Base-by-base conservation (phyloP, 2,329 filamentous ascomycete species). In the Dryadomyces quercus-mongolicae region DNA sequence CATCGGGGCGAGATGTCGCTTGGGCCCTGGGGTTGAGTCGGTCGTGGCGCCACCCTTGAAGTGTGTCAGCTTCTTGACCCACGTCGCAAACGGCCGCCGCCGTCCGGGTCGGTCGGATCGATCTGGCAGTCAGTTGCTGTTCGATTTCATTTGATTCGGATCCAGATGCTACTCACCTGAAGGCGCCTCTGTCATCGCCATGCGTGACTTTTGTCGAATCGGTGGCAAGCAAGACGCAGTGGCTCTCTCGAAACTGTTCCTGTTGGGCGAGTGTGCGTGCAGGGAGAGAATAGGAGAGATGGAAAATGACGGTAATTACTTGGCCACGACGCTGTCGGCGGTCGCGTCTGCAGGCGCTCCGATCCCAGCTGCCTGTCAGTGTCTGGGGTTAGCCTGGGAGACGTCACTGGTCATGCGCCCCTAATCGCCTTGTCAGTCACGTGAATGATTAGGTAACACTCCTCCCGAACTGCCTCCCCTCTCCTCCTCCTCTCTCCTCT, bases 21-120 rank as follows among this genome's bases (percentile, higher is more conserved):
- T 77, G 48, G 67, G 63, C 56, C 63, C 68, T 59, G 49, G 74
- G 74, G 57, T 69, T 61, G 64, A 75, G 57, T 81, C 76, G 59
- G 78, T 81, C 36, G 84, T 86, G 5, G 83, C 84, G 54, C 65
- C 68, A 40, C 49, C 53, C 69, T 95, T 96, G 70, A 95, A 85
- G 67, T 85, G 92, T 58, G 90, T 84, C 55, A 97, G 80, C 65
- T 91, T 91, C 76, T 91, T 95, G 75, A 98, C 89, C 86, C 92
- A 94, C 61, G 84, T 88, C 49, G 91, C 81, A 66, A 97, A 97
- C 22, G 91, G 92, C 59, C 88, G 83, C 62, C 90, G 85, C 60
- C 89, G 86, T 62, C 79, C 80, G 64, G 70, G 61, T 60, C 77
- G 72, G 60, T 73, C 73, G 61, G 83, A 76, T 61, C 82, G 80